Percentiles rank a stretch among this genome's conserved stretches.
Conservation (phyloP, 1,284 basidiomycete genomes). For the Cryptococcus sp. region DNA sequence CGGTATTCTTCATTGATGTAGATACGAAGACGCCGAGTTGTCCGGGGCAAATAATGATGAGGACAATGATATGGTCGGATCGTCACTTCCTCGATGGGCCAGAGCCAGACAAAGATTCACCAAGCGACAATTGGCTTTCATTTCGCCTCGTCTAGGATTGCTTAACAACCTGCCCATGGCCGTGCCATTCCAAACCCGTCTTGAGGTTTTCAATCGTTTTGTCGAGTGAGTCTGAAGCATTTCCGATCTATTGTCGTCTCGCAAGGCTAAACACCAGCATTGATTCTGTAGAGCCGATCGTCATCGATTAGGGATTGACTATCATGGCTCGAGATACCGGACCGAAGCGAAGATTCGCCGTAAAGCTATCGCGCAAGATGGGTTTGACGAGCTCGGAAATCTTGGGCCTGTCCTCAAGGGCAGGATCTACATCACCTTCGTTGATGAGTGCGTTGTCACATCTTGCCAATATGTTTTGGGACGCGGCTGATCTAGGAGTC, state of each 20-base stretch:
- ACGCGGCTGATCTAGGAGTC: no score
- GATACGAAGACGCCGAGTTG: slow-evolving; percentile 55
- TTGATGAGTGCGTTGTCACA: slow-evolving; percentile 72
- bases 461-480: slow-evolving; percentile 2
- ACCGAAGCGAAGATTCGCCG: slow-evolving; percentile 66
- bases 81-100: slow-evolving; percentile 33
- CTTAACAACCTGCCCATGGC: slow-evolving; percentile 96
- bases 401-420: slow-evolving; percentile 74
- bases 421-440: slow-evolving; percentile 80
- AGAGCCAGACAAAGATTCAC: slow-evolving; percentile 56
- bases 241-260: no score
- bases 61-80: slow-evolving; percentile 14
- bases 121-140: slow-evolving; percentile 70
- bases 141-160: slow-evolving; percentile 83
- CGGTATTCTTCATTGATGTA: slow-evolving; percentile 11
- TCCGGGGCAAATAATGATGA: slow-evolving; percentile 28
- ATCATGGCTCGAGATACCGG: slow-evolving; percentile 20
- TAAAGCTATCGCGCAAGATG: slow-evolving; percentile 78
- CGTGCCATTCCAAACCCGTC: slow-evolving; percentile 87
- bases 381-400: slow-evolving; percentile 66
- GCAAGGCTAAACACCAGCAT: not conserved
- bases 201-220: slow-evolving; percentile 85
- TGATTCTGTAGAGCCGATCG: slow-evolving; percentile 21
- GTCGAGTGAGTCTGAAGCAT: slow-evolving; percentile 53
- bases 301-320: slow-evolving; percentile 39